phyloP scores from a whole-genome alignment of 129 eudicot species.

The Saussurea involucrata region DNA sequence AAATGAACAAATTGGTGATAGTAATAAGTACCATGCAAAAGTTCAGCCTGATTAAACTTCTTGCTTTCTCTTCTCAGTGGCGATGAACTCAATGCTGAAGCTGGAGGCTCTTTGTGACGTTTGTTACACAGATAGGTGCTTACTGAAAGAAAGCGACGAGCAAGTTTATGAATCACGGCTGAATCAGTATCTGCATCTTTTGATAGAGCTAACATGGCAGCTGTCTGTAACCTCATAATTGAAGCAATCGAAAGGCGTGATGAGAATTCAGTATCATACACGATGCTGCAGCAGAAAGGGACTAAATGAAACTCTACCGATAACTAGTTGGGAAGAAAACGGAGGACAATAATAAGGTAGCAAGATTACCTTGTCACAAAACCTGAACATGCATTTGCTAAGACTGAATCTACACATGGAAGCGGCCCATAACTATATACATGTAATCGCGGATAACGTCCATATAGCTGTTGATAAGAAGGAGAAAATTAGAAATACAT shows the following conservation, averaged over 20 bases:
- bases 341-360: background rate
- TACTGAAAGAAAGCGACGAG: slow-evolving; percentile 38
- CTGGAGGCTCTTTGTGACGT: slow-evolving; percentile 13
- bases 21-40: slow-evolving; percentile 3
- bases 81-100: slow-evolving; percentile 21
- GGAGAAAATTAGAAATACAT: background rate
- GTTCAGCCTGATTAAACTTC: slow-evolving; percentile 7
- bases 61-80: slow-evolving; percentile 8
- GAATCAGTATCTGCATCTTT: slow-evolving; percentile 40
- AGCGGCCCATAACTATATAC: slow-evolving; percentile 73
- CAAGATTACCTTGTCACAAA: slow-evolving; percentile 60
- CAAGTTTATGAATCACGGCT: slow-evolving; percentile 42
- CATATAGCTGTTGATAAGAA: slow-evolving; percentile 37
- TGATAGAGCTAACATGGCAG: slow-evolving; percentile 64
- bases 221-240: slow-evolving; percentile 59
- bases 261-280: slow-evolving; percentile 67
- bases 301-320: background rate
- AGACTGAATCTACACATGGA: slow-evolving; percentile 59
- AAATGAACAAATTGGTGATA: background rate
- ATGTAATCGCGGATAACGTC: slow-evolving; percentile 52
- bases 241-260: slow-evolving; percentile 70
- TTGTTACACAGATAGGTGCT: slow-evolving; percentile 31
- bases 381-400: slow-evolving; percentile 69
- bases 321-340: background rate
- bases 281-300: slow-evolving; percentile 39